Base-by-base conservation (phyloP, 495 filamentous ascomycete genomes). In the Xylaria intraflava region DNA sequence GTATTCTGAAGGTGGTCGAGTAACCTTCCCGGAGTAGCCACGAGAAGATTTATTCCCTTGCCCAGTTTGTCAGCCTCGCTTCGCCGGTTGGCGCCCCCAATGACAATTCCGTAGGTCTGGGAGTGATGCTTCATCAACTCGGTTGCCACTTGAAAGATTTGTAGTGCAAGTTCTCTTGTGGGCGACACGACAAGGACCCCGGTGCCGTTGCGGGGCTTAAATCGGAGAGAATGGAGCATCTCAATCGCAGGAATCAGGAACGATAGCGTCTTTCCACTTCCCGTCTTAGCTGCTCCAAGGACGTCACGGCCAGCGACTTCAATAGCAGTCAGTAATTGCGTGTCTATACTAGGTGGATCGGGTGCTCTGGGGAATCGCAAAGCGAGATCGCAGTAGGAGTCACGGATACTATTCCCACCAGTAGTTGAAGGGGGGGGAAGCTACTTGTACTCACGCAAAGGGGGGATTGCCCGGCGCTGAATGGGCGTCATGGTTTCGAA, bases 401-500 rank as follows among this genome's bases (percentile, higher is more conserved):
- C 14, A 12, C 31, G 10, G 12, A 35, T 35, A 10, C 31, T 42
- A 3, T 42, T 42, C 20, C 5, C 22, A 22, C 14, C 19, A 6
- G 17, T 8, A n/a, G n/a, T n/a, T n/a, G n/a, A n/a, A n/a, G n/a
- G n/a, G 41, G 12, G 8, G 27, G 44, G 36, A 24, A 44, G 35
- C n/a, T 14, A 35, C 23, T 0, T 20, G 10, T 22, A 55, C 52
- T 55, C 36, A 55, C 52, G 76, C 19, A 93, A 71, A 6, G 91
- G 89, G 2, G 93, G 92, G 38, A 96, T 95, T 6, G 84, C 88
- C 56, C 87, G 78, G 53, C 84, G 81, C 66, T 98, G 93, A 55
- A 98, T 96, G 67, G 95, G 90, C 1, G 93, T 97, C 93, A 98
- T 95, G 16, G 79, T 89, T 62, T 87, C 83, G 67, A 96, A 96